Evolutionary conservation across 2,329 filamentous ascomycete species (phyloP).

Genomic region (Chaetomiaceae sp.): DNA sequence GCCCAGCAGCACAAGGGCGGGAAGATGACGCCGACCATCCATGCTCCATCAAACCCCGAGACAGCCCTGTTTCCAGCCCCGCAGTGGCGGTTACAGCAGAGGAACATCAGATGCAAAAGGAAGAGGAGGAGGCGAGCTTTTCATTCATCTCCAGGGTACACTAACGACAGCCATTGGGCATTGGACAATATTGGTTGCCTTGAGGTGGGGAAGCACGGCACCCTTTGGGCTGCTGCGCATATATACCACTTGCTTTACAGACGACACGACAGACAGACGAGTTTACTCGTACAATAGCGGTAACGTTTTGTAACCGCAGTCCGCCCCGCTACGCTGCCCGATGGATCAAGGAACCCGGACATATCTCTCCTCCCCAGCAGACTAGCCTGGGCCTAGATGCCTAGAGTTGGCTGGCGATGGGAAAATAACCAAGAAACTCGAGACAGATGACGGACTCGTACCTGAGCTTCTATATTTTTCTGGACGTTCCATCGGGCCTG

Average conservation of each 20-base stretch:
- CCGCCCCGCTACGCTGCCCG: neutral
- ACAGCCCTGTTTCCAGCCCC: neutral
- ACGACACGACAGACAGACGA: no score
- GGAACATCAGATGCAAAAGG: neutral
- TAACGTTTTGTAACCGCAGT: no score
- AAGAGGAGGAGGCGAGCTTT: neutral
- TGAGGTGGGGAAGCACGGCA: neutral
- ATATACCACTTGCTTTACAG: no score
- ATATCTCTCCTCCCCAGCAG: neutral
- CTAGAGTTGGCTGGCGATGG: neutral
- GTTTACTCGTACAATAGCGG: no score
- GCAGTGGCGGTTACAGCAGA: conserved; percentile 6
- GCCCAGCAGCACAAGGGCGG: no score
- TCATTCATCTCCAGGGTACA: neutral
- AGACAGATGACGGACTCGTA: neutral
- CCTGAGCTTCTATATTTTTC: neutral
- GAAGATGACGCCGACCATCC: no score
- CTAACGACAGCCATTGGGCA: neutral
- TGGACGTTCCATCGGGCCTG: neutral
- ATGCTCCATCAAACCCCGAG: neutral
- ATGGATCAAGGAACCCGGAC: neutral
- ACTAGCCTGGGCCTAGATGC: neutral
- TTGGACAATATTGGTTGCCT: conserved; percentile 6
- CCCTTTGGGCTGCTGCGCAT: neutral
- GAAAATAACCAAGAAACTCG: neutral